Conservation (phyloP, 768 basidiomycete genomes). For the Tricholoma matsutake region DNA sequence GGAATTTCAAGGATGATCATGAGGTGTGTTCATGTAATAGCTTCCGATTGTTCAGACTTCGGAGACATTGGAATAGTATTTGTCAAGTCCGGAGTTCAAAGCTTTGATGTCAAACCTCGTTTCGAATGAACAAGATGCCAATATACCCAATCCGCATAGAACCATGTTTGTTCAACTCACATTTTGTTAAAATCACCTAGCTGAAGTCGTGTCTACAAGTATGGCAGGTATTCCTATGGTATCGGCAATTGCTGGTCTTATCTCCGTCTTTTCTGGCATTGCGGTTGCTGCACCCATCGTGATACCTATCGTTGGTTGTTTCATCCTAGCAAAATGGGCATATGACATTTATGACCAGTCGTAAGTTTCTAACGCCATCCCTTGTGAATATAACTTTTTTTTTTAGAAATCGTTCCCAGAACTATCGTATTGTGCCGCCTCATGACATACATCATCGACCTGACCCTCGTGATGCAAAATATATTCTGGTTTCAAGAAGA, state of each 20-base stretch:
- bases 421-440: constrained; percentile 10
- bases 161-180: constrained; percentile 2
- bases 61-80: constrained; percentile 7
- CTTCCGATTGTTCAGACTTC: background rate
- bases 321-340: constrained; percentile 19
- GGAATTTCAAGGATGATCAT: constrained; percentile 24
- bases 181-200: background rate
- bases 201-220: background rate
- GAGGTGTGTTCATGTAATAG: constrained; percentile 7
- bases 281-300: constrained; percentile 17
- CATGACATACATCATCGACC: constrained; percentile 20
- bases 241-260: constrained; percentile 14
- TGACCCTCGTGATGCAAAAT: constrained; percentile 18
- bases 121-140: background rate
- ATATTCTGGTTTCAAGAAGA: constrained; percentile 15
- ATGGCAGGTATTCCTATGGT: constrained; percentile 9
- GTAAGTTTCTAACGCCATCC: constrained; percentile 8
- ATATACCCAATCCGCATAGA: constrained; percentile 1
- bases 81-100: constrained; percentile 15
- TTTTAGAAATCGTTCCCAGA: constrained; percentile 8
- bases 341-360: constrained; percentile 19
- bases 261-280: constrained; percentile 10
- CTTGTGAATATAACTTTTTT: background rate
- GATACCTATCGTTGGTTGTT: constrained; percentile 15
- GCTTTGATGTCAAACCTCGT: constrained; percentile 17